A percentile compares a stretch with the other conserved stretches of the same genome.
These are phyloP conservation scores for Vachellia pachyceras DNA, from an alignment of 306 rosid genomes.

Conservation along the genomic window DNA sequence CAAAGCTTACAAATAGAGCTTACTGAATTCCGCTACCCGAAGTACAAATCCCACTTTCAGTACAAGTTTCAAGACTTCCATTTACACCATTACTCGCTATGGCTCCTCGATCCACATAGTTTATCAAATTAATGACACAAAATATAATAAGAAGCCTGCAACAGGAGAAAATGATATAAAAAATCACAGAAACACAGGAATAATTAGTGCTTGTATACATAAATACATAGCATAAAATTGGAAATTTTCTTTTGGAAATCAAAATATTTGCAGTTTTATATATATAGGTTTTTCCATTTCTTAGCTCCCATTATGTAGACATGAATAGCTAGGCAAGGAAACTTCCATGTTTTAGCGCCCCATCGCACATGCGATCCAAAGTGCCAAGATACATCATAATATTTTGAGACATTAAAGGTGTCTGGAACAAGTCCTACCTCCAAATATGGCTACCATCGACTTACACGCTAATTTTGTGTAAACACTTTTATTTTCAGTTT, in stretches of 20 bases:
- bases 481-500: not conserved
- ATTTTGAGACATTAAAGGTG: not conserved
- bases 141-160: slow-evolving; percentile 74
- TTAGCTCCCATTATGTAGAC: not conserved
- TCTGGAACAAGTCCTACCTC: not conserved
- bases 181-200: not conserved
- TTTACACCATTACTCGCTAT: slow-evolving; percentile 94
- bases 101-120: slow-evolving; percentile 89
- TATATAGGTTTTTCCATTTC: not conserved
- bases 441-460: not conserved
- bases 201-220: not conserved
- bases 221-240: not conserved
- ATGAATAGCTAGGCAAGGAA: not conserved
- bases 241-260: not conserved
- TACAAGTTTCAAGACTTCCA: slow-evolving; percentile 69
- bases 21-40: slow-evolving; percentile 87
- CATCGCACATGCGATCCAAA: not conserved
- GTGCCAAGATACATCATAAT: not conserved
- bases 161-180: not conserved
- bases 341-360: not conserved
- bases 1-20: slow-evolving; percentile 44
- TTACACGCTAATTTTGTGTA: not conserved
- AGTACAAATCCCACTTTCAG: slow-evolving; percentile 74
- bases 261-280: not conserved
- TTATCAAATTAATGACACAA: slow-evolving; percentile 68